Evolutionary conservation across 2,329 filamentous ascomycete species (phyloP).

Genomic region (Trichocomaceae sp.): DNA sequence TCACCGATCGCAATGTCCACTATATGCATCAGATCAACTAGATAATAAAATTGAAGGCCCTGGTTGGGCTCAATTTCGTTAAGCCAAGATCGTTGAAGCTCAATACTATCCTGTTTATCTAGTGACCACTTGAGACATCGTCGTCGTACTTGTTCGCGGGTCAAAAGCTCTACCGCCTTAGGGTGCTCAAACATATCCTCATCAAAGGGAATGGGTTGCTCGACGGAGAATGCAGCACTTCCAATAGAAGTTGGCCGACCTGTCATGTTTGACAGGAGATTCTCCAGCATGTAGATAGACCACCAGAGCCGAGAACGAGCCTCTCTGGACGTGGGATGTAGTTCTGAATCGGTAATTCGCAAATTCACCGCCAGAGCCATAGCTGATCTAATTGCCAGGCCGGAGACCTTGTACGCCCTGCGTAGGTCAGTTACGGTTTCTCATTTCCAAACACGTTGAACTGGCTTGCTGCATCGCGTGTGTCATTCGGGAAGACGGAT

Average conservation of each 20-base stretch:
- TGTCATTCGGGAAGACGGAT: not conserved
- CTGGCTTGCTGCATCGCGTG: too few relatives aligned
- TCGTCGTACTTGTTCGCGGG: slow-evolving; percentile 13
- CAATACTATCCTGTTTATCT: slow-evolving; percentile 19
- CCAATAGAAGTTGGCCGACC: slow-evolving; percentile 36
- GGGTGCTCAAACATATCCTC: slow-evolving; percentile 30
- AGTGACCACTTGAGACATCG: slow-evolving; percentile 23
- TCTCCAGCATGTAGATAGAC: slow-evolving; percentile 37
- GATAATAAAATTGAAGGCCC: slow-evolving; percentile 33
- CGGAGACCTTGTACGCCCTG: slow-evolving; percentile 37
- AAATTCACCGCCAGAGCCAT: slow-evolving; percentile 38
- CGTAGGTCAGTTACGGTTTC: not conserved
- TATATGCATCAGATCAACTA: slow-evolving; percentile 33
- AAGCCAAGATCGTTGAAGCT: slow-evolving; percentile 18
- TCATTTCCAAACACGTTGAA: not conserved
- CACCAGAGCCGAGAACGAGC: slow-evolving; percentile 39
- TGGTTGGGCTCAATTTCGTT: slow-evolving; percentile 22
- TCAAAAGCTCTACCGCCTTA: slow-evolving; percentile 12
- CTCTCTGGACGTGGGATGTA: slow-evolving; percentile 34
- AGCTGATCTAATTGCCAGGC: slow-evolving; percentile 36
- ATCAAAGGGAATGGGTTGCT: slow-evolving; percentile 32
- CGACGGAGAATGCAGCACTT: slow-evolving; percentile 32
- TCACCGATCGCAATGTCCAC: slow-evolving; percentile 32
- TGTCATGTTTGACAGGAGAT: slow-evolving; percentile 36
- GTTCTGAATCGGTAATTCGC: slow-evolving; percentile 29